Conservation (phyloP, 2,329 filamentous ascomycete species). For the Xylariaceae sp. region DNA sequence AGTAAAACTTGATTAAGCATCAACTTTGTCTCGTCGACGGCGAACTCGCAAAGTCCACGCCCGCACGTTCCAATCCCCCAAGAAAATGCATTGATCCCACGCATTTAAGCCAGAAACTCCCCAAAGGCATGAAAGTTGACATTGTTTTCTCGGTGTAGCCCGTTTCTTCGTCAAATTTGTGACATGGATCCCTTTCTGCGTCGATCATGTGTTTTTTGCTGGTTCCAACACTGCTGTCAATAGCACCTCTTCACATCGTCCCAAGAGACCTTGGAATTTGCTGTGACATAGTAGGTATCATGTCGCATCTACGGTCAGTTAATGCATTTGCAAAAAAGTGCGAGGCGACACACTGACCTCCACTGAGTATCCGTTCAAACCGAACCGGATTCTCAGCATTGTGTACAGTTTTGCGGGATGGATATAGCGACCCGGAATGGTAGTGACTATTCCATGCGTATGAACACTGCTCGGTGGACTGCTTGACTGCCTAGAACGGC, state of each 20-base stretch:
- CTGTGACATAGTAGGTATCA: conserved; percentile 7
- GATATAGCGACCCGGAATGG: conserved; percentile 10
- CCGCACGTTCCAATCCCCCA: too few species aligned
- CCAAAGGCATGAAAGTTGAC: too few species aligned
- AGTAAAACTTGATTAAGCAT: too few species aligned
- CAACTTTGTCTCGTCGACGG: too few species aligned
- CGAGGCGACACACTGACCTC: conserved; percentile 8
- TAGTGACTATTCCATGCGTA: not conserved
- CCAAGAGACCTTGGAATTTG: conserved; percentile 1
- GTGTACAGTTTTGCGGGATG: conserved; percentile 7
- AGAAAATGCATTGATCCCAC: too few species aligned
- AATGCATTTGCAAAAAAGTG: not conserved
- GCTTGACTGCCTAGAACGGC: not conserved
- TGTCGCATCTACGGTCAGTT: conserved; percentile 7
- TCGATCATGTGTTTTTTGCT: not conserved
- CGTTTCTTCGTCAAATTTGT: too few species aligned
- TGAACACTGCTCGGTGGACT: not conserved
- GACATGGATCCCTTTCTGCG: too few species aligned
- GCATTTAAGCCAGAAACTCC: too few species aligned
- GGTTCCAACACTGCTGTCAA: not conserved
- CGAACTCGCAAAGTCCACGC: too few species aligned
- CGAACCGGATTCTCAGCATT: conserved; percentile 9
- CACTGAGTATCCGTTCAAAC: conserved; percentile 4
- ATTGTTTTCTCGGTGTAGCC: too few species aligned
- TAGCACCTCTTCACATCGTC: conserved; percentile 8